Base-by-base conservation (phyloP, 1,284 basidiomycete genomes). In the Ceratobasidium sp. region DNA sequence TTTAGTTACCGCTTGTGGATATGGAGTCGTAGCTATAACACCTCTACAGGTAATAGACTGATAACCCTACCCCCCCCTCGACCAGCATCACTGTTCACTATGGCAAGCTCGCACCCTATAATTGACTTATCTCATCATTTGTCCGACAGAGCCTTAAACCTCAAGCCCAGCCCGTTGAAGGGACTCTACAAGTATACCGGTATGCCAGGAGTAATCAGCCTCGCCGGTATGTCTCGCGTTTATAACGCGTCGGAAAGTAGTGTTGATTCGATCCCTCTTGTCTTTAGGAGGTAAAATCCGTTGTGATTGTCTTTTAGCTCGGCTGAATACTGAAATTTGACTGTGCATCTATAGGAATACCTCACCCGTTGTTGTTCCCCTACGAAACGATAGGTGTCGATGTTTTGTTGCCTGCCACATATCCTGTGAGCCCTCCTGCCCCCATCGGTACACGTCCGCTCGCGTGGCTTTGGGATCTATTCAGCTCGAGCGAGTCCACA, bases 391-490 rank as follows among this genome's bases (percentile, higher is more conserved):
- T 93, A 50, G 85, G 85, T 11, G 89, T 86, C 14, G 85, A 89
- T 47, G 74, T 81, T 1, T 81, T 87, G 15, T 78, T 81, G 5
- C 78, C 82, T 2, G 83, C 85, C 75, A 80, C 83, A 14, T 86
- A 83, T 78, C 79, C 82, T 14, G 73, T 76, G 80, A 79, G 36
- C 11, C 50, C 22, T 64, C 71, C 81, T 24, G 74, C 78, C 14
- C 79, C 79, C 5, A 79, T 80, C 75, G 63, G 78, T 36, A 81
- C 80, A 66, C 78, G 79, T 62, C 80, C 86, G 0, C 78, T 91
- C 7, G 84, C 86, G 1, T 92, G 91, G 90, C 79, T 95, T 27
- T 90, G 89, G 86, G 89, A 86, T 79, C 82, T 93, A 17, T 90
- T 95, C 78, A 79, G 77, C 5, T 82, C 81, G 27, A 84, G 83